These are phyloP conservation scores for Trichoderma hamatum DNA, from an alignment of 2,329 filamentous ascomycete species.

Conservation along the genomic window DNA sequence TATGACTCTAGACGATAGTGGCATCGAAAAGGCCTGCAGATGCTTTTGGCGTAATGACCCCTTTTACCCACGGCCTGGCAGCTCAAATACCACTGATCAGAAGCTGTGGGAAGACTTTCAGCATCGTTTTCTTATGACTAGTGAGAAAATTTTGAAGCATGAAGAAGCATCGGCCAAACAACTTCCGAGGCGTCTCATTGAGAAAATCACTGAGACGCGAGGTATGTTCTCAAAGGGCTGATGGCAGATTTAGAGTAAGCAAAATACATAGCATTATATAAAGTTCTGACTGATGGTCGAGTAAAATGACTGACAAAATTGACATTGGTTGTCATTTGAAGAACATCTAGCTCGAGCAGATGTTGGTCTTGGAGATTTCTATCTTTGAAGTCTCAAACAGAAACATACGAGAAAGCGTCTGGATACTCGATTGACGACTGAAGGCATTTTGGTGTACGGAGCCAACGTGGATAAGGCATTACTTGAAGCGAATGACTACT, in stretches of 20 bases:
- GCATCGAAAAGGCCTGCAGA: too few species aligned
- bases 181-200: not conserved
- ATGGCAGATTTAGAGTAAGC: not conserved
- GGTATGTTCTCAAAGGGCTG: not conserved
- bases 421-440: slow-evolving; percentile 54
- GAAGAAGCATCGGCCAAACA: not conserved
- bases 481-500: slow-evolving; percentile 7
- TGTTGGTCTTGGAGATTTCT: not conserved
- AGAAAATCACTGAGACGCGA: not conserved
- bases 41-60: too few species aligned
- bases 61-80: too few species aligned
- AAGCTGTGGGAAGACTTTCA: too few species aligned
- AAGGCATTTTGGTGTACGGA: slow-evolving; percentile 28
- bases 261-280: too few species aligned
- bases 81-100: too few species aligned
- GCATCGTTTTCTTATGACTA: too few species aligned
- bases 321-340: not conserved
- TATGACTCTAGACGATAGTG: too few species aligned
- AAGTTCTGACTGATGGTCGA: too few species aligned
- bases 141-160: too few species aligned
- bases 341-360: not conserved
- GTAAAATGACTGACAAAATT: too few species aligned
- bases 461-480: slow-evolving; percentile 8
- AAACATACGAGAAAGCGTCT: slow-evolving; percentile 31
- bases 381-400: not conserved